Conservation (phyloP, 495 filamentous ascomycete species). For the Ramalina peruviana region DNA sequence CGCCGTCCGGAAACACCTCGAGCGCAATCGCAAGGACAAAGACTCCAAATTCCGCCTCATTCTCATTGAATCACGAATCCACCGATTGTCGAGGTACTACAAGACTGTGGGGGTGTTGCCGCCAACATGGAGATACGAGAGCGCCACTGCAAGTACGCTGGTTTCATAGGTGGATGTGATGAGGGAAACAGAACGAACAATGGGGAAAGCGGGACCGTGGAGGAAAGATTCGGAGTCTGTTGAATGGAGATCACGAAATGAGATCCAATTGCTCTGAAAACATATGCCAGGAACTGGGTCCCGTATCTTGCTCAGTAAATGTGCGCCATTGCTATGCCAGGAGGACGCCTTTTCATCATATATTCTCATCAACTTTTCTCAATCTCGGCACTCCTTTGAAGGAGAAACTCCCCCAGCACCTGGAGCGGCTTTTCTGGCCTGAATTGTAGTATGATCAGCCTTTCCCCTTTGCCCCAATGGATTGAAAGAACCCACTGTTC, state of each 20-base stretch:
- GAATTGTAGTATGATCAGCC: slow-evolving; percentile 1
- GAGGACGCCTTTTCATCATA: neutral
- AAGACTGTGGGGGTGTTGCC: slow-evolving; percentile 97
- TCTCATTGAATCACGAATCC: slow-evolving; percentile 99
- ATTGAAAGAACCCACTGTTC: slow-evolving; percentile 52
- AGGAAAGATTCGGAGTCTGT: neutral
- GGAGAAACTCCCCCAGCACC: slow-evolving; percentile 72
- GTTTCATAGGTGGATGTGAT: slow-evolving; percentile 28
- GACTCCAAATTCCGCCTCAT: slow-evolving; percentile 99
- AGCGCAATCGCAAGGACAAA: slow-evolving; percentile 99
- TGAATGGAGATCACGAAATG: neutral
- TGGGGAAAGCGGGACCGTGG: neutral
- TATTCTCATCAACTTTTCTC: slow-evolving; percentile 25
- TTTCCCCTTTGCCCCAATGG: neutral
- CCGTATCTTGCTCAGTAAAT: too few relatives aligned
- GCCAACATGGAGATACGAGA: slow-evolving; percentile 96
- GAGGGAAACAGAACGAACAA: neutral
- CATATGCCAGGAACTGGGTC: too few relatives aligned
- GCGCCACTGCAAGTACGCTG: slow-evolving; percentile 41
- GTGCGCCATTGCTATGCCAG: slow-evolving; percentile 7
- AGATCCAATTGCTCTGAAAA: neutral
- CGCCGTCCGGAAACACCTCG: slow-evolving; percentile 98
- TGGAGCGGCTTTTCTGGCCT: slow-evolving; percentile 72
- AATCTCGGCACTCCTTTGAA: slow-evolving; percentile 66
- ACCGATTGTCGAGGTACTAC: slow-evolving; percentile 94